Evolutionary conservation across 768 basidiomycete genomes (phyloP).

Genomic region (Boletus patriciae): DNA sequence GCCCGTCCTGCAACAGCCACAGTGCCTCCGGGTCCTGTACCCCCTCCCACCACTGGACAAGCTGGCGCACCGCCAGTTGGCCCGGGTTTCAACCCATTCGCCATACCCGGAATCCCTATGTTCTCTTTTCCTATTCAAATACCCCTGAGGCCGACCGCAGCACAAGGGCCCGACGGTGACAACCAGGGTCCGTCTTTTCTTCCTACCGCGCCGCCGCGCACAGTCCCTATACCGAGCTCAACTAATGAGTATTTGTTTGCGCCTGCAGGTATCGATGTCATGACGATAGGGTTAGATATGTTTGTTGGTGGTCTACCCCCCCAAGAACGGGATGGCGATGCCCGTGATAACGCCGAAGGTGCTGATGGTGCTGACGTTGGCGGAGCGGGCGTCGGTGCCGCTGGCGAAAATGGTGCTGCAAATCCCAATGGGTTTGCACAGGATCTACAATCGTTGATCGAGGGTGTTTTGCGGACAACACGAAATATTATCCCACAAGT

Average conservation of each 20-base stretch:
- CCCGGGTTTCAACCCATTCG: slow-evolving; percentile 21
- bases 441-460: slow-evolving; percentile 29
- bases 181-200: slow-evolving; percentile 20
- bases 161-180: slow-evolving; percentile 11
- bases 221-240: slow-evolving; percentile 18
- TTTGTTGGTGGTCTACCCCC: slow-evolving; percentile 28
- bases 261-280: slow-evolving; percentile 22
- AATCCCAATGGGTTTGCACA: slow-evolving; percentile 20
- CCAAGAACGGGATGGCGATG: slow-evolving; percentile 9
- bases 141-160: slow-evolving; percentile 17
- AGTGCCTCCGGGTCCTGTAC: slow-evolving; percentile 1
- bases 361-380: slow-evolving; percentile 1
- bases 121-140: slow-evolving; percentile 29
- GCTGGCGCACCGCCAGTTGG: slow-evolving; percentile 3
- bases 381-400: slow-evolving; percentile 5
- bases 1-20: slow-evolving; percentile 1
- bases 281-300: slow-evolving; percentile 45
- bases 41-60: slow-evolving; percentile 6
- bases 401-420: slow-evolving; percentile 18
- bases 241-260: slow-evolving; percentile 16
- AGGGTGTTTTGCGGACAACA: slow-evolving; percentile 28
- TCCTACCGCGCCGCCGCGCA: slow-evolving; percentile 1
- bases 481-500: slow-evolving; percentile 26
- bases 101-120: slow-evolving; percentile 27
- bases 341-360: slow-evolving; percentile 10